These are phyloP conservation scores for Heliamphora exappendiculata DNA, from an alignment of 148 eudicot species.

Conservation along the genomic window DNA sequence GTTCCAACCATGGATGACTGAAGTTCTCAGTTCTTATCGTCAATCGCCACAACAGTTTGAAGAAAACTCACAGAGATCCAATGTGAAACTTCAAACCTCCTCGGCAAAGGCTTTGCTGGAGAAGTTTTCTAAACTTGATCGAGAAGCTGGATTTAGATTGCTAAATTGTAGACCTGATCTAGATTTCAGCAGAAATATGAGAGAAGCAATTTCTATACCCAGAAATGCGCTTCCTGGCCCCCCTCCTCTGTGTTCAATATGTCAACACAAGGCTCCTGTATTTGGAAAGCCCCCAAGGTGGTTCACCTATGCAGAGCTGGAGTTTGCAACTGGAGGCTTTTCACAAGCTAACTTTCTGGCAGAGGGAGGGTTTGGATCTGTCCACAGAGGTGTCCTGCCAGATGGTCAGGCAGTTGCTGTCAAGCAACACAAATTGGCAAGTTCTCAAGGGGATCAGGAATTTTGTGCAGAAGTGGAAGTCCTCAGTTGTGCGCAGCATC, in stretches of 20 bases:
- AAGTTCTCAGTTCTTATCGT: conserved; percentile 35
- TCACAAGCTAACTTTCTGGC: conserved; percentile 83
- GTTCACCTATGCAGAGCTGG: conserved; percentile 83
- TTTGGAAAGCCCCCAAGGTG: conserved; percentile 89
- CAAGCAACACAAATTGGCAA: conserved; percentile 46
- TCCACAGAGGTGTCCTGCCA: conserved; percentile 43
- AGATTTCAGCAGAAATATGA: conserved; percentile 57
- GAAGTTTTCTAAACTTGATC: conserved; percentile 46
- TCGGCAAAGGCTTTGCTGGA: conserved; percentile 35
- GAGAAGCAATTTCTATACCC: conserved; percentile 70
- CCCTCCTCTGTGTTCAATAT: conserved; percentile 76
- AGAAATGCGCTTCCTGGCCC: conserved; percentile 66
- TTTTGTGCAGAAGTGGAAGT: conserved; percentile 52
- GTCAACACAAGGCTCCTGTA: conserved; percentile 79
- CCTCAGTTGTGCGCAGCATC: conserved; percentile 45
- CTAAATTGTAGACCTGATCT: conserved; percentile 40
- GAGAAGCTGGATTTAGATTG: conserved; percentile 41
- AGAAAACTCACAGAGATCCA: conserved; percentile 24
- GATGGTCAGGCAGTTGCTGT: conserved; percentile 47
- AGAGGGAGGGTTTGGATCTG: conserved; percentile 64
- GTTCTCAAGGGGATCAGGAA: conserved; percentile 47
- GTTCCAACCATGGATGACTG: conserved; percentile 74
- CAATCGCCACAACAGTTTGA: conserved; percentile 31
- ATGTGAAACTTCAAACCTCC: conserved; percentile 19
- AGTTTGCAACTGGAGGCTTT: conserved; percentile 80